These are phyloP conservation scores for Coniella lustricola DNA, from an alignment of 2,329 filamentous ascomycete species.

Conservation along the genomic window DNA sequence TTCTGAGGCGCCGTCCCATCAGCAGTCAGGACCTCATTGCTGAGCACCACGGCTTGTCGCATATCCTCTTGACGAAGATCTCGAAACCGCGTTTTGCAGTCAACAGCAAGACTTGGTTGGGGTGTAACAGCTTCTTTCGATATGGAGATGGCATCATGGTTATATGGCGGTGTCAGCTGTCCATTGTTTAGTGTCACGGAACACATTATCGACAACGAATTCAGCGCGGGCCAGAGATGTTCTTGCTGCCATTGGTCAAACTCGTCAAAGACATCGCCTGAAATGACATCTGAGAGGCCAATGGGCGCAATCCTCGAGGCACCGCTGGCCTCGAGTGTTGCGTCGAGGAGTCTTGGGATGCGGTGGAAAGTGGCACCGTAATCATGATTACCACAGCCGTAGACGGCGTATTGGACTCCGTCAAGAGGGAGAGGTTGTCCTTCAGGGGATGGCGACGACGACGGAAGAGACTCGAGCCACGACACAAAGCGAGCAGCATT, in stretches of 20 bases:
- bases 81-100: constrained; percentile 34
- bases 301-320: constrained; percentile 24
- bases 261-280: constrained; percentile 59
- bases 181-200: too few species aligned
- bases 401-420: constrained; percentile 58
- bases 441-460: too few species aligned
- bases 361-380: constrained; percentile 59
- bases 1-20: constrained; percentile 35
- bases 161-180: too few species aligned
- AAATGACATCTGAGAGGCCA: constrained; percentile 48
- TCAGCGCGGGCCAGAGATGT: constrained; percentile 42
- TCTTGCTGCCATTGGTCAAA: constrained; percentile 62
- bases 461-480: constrained; percentile 64
- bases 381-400: constrained; percentile 54
- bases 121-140: too few species aligned
- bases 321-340: constrained; percentile 43
- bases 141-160: too few species aligned
- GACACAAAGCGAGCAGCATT: constrained; percentile 62
- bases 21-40: constrained; percentile 40
- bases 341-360: constrained; percentile 57
- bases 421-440: constrained; percentile 40
- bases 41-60: constrained; percentile 51
- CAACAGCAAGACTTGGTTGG: too few species aligned
- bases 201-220: constrained; percentile 7
- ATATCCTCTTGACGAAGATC: constrained; percentile 54